Base-by-base conservation (phyloP, 805 yeast species). In the Saccharomycopsis capsularis region DNA sequence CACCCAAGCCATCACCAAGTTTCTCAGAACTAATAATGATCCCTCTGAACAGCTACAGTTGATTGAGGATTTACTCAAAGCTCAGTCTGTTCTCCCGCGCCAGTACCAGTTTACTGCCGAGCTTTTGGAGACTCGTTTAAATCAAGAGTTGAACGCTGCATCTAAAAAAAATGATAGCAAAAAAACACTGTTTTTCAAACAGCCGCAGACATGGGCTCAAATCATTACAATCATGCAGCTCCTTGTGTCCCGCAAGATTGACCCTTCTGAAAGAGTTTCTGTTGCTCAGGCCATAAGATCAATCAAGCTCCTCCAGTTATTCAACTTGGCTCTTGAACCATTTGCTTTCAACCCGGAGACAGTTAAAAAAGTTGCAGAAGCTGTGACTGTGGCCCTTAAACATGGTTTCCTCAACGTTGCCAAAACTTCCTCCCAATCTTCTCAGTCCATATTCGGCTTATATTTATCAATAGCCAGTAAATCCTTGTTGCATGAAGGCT, bases 1-100 rank as follows among this genome's bases (percentile, higher is more conserved):
- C 4, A 42, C 48, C 13, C 52, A 51, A 24, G 40, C 40, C 4
- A 48, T 51, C 5, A 44, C 54, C 11, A 47, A 48, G 25, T 48
- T 42, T 15, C 38, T 51, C n/a, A 47, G 54, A 41, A 48, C 52
- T 3, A 42, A 41, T 25, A 40, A 25, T 24, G 51, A 47, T 15
- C n/a, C 39, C 5, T 15, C 4, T 16, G 25, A 40, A 13, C 36
- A 47, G 3, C 6, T 42, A 22, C 19, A 43, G 4, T 15, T 48
- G 3, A 43, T 44, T 3, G 22, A 24, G 19, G 9, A 6, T 27
- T 35, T 51, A n/a, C 46, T 51, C 16, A 43, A 47, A 27, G 3
- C 37, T 7, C 27, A 39, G 23, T 45, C 44, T 9, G 40, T 41
- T 4, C 37, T 51, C 18, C 54, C 54, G 4, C 43, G 47, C 19